These are phyloP conservation scores for Sequoiadendron giganteum DNA, from an alignment of 75 land plant genomes.

Conservation along the genomic window DNA sequence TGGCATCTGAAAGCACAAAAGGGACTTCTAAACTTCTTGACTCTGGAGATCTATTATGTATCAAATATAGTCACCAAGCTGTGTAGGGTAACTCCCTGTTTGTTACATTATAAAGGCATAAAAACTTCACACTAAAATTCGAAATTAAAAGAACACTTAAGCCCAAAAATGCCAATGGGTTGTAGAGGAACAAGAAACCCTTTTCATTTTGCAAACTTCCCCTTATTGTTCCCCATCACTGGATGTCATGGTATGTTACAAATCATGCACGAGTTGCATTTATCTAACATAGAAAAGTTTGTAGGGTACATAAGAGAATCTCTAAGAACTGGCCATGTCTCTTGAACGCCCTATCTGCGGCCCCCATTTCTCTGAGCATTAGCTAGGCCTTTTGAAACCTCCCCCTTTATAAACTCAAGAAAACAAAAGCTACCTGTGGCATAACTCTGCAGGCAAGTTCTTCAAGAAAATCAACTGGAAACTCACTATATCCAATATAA, in stretches of 20 bases:
- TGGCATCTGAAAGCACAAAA: conserved; percentile 29
- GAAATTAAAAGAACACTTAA: neutral
- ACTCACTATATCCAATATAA: conserved; percentile 51
- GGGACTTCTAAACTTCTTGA: conserved; percentile 1
- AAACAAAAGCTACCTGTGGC: conserved; percentile 58
- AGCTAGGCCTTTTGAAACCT: neutral
- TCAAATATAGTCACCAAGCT: neutral
- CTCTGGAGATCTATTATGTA: neutral
- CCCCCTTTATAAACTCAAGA: neutral
- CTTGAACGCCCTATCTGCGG: neutral
- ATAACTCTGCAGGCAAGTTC: conserved; percentile 65
- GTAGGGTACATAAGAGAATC: neutral
- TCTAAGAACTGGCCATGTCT: neutral
- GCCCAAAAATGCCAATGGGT: neutral
- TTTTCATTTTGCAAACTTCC: neutral
- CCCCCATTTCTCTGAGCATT: neutral
- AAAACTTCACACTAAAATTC: too few relatives aligned
- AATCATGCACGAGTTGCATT: neutral
- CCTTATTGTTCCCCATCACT: neutral
- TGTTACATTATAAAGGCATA: neutral
- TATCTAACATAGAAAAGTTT: neutral
- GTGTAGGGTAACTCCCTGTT: neutral
- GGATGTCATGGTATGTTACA: neutral
- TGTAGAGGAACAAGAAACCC: neutral
- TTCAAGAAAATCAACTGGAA: conserved; percentile 58